These are phyloP conservation scores for Takakia lepidozioides DNA, from an alignment of 225 moss, liverwort and hornwort genomes.

Conservation along the genomic window DNA sequence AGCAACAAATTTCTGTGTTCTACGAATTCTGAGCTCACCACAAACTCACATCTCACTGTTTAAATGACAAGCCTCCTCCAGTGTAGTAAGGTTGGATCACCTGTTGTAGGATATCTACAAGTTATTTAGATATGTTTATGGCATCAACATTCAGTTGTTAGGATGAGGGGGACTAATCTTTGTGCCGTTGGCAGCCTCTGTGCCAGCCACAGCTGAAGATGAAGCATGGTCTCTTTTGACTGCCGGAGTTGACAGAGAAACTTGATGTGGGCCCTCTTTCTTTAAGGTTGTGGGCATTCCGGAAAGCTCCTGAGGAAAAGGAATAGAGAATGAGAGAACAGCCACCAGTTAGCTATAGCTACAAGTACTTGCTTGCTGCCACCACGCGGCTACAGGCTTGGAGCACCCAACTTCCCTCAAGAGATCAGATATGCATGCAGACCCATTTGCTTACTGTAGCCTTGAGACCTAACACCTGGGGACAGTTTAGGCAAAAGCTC, in stretches of 20 bases:
- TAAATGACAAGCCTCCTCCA: too few species aligned
- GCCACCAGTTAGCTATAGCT: slow-evolving; percentile 6
- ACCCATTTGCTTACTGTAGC: slow-evolving; percentile 1
- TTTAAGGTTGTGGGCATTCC: slow-evolving; percentile 61
- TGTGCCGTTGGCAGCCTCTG: slow-evolving; percentile 14
- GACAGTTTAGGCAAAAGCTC: too few species aligned
- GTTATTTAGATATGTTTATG: too few species aligned
- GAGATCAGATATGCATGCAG: neutral
- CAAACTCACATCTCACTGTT: too few species aligned
- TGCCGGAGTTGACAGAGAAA: slow-evolving; percentile 25
- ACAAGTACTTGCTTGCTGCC: neutral
- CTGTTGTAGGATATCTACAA: too few species aligned
- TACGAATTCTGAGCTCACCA: too few species aligned
- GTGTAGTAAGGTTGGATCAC: too few species aligned
- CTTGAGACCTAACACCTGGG: neutral
- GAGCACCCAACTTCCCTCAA: too few species aligned
- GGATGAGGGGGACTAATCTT: too few species aligned
- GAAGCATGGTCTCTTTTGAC: slow-evolving; percentile 37
- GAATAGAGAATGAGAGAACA: slow-evolving; percentile 2
- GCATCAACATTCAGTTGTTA: too few species aligned
- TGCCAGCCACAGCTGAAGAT: slow-evolving; percentile 27
- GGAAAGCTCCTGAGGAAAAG: slow-evolving; percentile 55
- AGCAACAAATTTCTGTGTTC: too few species aligned
- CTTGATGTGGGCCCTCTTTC: slow-evolving; percentile 25
- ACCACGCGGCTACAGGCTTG: too few species aligned